phyloP scores from a whole-genome alignment of 2,329 filamentous ascomycete species.

The Pestalotiopsis sp. region DNA sequence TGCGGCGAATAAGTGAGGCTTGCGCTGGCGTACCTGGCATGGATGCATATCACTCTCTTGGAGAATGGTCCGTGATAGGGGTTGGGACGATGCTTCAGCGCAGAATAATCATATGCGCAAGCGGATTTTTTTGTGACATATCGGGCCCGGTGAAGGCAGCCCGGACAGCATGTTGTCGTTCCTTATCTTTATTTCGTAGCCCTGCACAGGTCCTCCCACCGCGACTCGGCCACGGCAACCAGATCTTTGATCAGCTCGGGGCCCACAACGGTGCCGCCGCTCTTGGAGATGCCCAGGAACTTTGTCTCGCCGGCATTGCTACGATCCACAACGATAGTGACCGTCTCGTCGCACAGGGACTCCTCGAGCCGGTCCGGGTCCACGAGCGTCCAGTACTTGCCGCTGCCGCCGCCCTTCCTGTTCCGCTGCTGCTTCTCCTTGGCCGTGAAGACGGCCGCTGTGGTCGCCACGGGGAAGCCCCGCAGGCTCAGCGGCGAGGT shows the following conservation, averaged over 20 bases:
- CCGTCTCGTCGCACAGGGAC: conserved; percentile 74
- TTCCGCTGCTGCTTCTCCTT: conserved; percentile 48
- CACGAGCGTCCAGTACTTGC: conserved; percentile 72
- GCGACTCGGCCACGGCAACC: conserved; percentile 57
- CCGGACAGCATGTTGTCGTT: no score
- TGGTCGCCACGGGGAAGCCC: conserved; percentile 73
- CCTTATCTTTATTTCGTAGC: conserved; percentile 33
- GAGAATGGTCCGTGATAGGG: no score
- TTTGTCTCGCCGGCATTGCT: conserved; percentile 46
- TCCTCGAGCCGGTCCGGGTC: conserved; percentile 94
- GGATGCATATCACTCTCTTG: no score
- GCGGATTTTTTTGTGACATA: no score
- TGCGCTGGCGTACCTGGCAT: no score
- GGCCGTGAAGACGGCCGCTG: conserved; percentile 75
- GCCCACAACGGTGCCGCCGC: conserved; percentile 72
- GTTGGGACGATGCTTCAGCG: no score
- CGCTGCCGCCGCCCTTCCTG: conserved; percentile 26
- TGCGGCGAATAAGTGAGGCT: no score
- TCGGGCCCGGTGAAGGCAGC: no score
- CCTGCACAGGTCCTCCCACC: conserved; percentile 62
- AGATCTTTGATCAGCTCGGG: conserved; percentile 61
- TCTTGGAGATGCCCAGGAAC: conserved; percentile 77
- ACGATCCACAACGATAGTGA: conserved; percentile 79
- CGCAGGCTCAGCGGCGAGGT: conserved; percentile 58
- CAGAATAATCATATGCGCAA: no score